A percentile compares a stretch with the other conserved stretches of the same genome.
phyloP scores from a whole-genome alignment of 768 basidiomycete species.

The Gyrodon lividus region DNA sequence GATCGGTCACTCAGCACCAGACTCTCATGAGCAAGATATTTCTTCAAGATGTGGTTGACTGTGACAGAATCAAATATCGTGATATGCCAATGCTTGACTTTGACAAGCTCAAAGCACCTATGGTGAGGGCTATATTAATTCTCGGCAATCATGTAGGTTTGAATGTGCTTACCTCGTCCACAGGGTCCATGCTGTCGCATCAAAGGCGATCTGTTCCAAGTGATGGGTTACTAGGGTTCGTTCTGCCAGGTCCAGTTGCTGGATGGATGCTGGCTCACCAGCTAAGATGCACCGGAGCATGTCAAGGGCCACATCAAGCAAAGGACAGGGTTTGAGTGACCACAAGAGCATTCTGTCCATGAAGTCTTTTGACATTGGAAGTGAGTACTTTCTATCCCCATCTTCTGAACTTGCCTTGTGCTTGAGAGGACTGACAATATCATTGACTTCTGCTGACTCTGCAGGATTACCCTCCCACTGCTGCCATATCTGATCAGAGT shows the following conservation, averaged over 20 bases:
- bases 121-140: too few relatives aligned
- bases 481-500: conserved; percentile 10
- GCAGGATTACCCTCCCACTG: background rate
- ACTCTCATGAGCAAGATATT: background rate
- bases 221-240: background rate
- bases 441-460: too few relatives aligned
- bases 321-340: too few relatives aligned
- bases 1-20: conserved; percentile 9
- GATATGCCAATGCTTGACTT: conserved; percentile 25
- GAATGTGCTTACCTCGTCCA: background rate
- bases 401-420: too few relatives aligned
- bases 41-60: background rate
- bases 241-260: background rate
- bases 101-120: conserved; percentile 32
- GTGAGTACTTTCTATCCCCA: too few relatives aligned
- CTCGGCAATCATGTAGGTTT: background rate
- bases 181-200: background rate
- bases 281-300: too few relatives aligned
- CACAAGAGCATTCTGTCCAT: too few relatives aligned
- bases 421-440: too few relatives aligned
- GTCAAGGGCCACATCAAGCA: too few relatives aligned
- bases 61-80: background rate
- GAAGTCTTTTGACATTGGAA: too few relatives aligned
- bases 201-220: background rate
- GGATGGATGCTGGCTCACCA: too few relatives aligned